These are phyloP conservation scores for Aspergillus steynii DNA, from an alignment of 495 filamentous ascomycete genomes.

Conservation along the genomic window DNA sequence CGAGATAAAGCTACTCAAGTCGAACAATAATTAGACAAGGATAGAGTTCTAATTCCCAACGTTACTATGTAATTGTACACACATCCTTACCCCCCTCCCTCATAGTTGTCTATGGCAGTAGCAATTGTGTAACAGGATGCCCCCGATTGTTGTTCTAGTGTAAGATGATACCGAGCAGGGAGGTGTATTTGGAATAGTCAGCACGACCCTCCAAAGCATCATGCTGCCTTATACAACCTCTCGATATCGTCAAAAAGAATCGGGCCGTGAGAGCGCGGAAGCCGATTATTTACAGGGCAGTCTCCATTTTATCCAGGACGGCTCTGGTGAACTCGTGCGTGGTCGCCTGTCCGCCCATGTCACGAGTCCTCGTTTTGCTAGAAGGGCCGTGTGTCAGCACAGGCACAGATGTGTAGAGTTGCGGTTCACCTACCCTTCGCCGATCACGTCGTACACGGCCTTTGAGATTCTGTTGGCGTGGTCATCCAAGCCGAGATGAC, in stretches of 20 bases:
- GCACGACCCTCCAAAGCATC: conserved; percentile 12
- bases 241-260: conserved; percentile 27
- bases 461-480: conserved; percentile 98
- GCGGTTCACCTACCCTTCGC: conserved; percentile 75
- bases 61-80: conserved; percentile 24
- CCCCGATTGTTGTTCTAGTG: conserved; percentile 27
- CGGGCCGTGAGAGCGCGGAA: conserved; percentile 15
- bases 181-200: conserved; percentile 13
- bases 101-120: conserved; percentile 29
- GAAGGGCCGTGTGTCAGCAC: conserved; percentile 20
- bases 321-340: conserved; percentile 95
- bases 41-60: conserved; percentile 16
- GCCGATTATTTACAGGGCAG: conserved; percentile 41
- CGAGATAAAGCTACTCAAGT: neutral
- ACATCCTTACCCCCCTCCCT: conserved; percentile 13
- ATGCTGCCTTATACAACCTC: conserved; percentile 18
- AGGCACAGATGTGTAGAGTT: conserved; percentile 6
- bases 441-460: conserved; percentile 94
- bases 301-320: conserved; percentile 91
- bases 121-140: conserved; percentile 26
- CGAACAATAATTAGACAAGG: conserved; percentile 1
- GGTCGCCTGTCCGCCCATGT: conserved; percentile 88
- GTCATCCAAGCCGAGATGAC: conserved; percentile 93
- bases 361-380: conserved; percentile 81
- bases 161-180: conserved; percentile 38